phyloP scores from a whole-genome alignment of 371 early-diverging fungal genomes.

The Conidiobolus incongruus region DNA sequence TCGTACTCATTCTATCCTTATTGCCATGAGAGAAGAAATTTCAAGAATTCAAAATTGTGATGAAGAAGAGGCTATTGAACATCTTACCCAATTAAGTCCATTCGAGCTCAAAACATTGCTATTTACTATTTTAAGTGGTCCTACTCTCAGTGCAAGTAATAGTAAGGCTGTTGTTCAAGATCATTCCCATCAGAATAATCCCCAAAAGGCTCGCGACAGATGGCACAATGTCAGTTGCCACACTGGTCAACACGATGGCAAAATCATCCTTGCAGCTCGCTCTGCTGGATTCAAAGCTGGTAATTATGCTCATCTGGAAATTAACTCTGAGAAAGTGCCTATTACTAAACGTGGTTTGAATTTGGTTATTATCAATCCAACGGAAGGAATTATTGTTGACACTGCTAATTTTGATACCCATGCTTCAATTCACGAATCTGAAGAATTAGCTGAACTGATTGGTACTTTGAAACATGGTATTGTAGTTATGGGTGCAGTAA shows the following conservation, averaged over 20 bases:
- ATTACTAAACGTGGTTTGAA: slow-evolving; percentile 51
- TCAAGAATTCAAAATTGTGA: slow-evolving; percentile 39
- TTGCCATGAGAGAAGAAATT: slow-evolving; percentile 69
- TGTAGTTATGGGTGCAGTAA: slow-evolving; percentile 35
- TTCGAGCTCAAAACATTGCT: slow-evolving; percentile 55
- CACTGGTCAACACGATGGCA: slow-evolving; percentile 6
- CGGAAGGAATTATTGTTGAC: slow-evolving; percentile 38
- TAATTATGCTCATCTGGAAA: slow-evolving; percentile 39
- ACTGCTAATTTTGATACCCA: slow-evolving; percentile 54
- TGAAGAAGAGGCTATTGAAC: slow-evolving; percentile 59
- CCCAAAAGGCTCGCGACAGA: slow-evolving; percentile 2
- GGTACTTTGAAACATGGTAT: slow-evolving; percentile 31
- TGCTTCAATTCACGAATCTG: slow-evolving; percentile 36
- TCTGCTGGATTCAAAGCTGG: slow-evolving; percentile 54
- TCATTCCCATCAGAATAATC: background rate
- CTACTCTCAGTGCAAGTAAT: slow-evolving; percentile 17
- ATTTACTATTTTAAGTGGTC: slow-evolving; percentile 46
- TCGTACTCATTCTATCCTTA: slow-evolving; percentile 57
- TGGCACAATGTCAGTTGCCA: slow-evolving; percentile 8
- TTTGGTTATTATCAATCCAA: slow-evolving; percentile 40
- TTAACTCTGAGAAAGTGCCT: slow-evolving; percentile 30
- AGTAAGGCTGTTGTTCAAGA: background rate
- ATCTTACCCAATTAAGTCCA: slow-evolving; percentile 56
- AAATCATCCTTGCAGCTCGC: slow-evolving; percentile 24
- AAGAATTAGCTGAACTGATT: slow-evolving; percentile 39